Evolutionary conservation across 805 yeast genomes (phyloP).

Genomic region (Tetrapisispora taiwanensis): DNA sequence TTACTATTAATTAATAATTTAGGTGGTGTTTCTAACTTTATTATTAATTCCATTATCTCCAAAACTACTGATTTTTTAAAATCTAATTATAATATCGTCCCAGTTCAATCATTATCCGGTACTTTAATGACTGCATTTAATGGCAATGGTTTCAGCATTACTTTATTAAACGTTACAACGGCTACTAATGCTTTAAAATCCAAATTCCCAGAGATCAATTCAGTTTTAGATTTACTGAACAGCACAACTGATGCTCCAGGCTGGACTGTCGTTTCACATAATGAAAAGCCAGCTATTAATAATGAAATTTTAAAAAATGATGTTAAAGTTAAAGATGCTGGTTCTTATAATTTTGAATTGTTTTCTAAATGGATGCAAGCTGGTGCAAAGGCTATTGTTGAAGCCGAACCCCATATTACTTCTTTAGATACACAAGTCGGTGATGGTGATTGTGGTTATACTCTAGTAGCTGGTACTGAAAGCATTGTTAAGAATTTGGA

Average conservation of each 20-base stretch:
- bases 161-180: constrained; percentile 60
- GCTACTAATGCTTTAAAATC: constrained; percentile 33
- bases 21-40: constrained; percentile 82
- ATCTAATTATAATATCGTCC: constrained; percentile 43
- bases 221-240: constrained; percentile 50
- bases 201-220: constrained; percentile 25
- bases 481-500: constrained; percentile 51
- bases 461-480: constrained; percentile 72
- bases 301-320: constrained; percentile 22
- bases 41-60: constrained; percentile 61
- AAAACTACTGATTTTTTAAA: constrained; percentile 45
- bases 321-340: constrained; percentile 29
- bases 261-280: constrained; percentile 40
- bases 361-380: constrained; percentile 33
- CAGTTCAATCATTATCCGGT: constrained; percentile 62
- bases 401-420: constrained; percentile 77
- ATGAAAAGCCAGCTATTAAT: constrained; percentile 25
- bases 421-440: constrained; percentile 83
- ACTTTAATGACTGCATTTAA: constrained; percentile 82
- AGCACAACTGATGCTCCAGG: constrained; percentile 71
- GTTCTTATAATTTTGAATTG: constrained; percentile 27
- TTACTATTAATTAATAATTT: constrained; percentile 70
- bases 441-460: constrained; percentile 96
- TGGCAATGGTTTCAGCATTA: constrained; percentile 85
- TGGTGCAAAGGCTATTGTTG: constrained; percentile 44